A percentile compares a stretch with the other conserved stretches of the same genome.
phyloP scores from a whole-genome alignment of 2,329 filamentous ascomycete species.

The Paraphaeosphaeria minitans region DNA sequence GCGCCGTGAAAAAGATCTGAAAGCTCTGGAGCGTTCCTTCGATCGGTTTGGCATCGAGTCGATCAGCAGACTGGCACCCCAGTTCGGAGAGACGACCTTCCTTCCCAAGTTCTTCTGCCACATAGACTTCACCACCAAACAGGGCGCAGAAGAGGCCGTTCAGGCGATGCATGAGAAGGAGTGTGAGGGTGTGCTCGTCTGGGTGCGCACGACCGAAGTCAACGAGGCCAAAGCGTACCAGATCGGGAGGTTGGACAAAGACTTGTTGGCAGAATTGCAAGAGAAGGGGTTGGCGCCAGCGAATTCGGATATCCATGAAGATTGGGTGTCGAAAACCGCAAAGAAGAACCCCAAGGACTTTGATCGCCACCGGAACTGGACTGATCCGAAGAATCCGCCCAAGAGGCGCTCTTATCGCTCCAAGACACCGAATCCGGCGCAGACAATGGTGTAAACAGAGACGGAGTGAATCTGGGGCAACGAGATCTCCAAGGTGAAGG shows the following conservation, averaged over 20 bases:
- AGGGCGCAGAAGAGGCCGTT: conserved; percentile 26
- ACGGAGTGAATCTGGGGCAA: neutral
- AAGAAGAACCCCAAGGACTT: conserved; percentile 6
- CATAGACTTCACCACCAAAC: conserved; percentile 32
- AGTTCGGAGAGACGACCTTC: conserved; percentile 14
- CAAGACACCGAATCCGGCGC: neutral
- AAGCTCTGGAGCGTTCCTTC: conserved; percentile 18
- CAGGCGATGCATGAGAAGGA: conserved; percentile 18
- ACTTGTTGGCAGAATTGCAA: conserved; percentile 20
- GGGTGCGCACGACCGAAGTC: conserved; percentile 8
- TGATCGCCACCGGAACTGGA: neutral
- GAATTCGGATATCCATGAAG: conserved; percentile 18
- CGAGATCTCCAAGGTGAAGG: neutral
- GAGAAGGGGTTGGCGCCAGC: conserved; percentile 19
- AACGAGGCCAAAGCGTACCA: conserved; percentile 20
- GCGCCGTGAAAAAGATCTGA: neutral
- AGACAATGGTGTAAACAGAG: neutral
- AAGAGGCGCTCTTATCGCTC: neutral
- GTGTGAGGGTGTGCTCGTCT: conserved; percentile 20
- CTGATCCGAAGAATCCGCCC: neutral
- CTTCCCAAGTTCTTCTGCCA: conserved; percentile 21
- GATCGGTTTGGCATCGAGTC: conserved; percentile 25
- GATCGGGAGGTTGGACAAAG: conserved; percentile 20
- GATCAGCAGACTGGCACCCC: conserved; percentile 14
- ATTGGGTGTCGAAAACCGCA: conserved; percentile 15